phyloP scores from a whole-genome alignment of 768 basidiomycete species.

The Psilocybe subaeruginosa region DNA sequence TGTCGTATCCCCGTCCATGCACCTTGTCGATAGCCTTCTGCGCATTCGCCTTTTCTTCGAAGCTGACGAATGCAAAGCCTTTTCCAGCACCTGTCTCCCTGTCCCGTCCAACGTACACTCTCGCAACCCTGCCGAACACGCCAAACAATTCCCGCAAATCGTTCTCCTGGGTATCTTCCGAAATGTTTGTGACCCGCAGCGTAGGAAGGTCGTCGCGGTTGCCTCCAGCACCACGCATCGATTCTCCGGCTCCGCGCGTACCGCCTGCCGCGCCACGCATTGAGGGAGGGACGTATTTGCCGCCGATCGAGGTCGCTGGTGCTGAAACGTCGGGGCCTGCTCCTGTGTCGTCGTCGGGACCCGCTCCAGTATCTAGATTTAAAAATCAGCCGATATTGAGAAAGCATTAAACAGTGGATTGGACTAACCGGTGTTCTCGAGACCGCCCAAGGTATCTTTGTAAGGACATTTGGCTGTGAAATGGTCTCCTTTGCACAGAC shows the following conservation, averaged over 20 bases:
- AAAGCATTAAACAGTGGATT: background rate
- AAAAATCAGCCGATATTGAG: background rate
- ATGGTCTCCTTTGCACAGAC: constrained; percentile 95
- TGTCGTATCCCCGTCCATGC: constrained; percentile 91
- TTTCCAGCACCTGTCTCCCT: constrained; percentile 94
- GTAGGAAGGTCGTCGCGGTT: constrained; percentile 93
- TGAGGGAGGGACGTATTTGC: constrained; percentile 94
- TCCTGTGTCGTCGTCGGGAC: constrained; percentile 42
- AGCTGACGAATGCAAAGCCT: constrained; percentile 97
- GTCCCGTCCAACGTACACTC: constrained; percentile 95
- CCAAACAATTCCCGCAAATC: constrained; percentile 93
- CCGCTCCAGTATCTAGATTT: constrained; percentile 32
- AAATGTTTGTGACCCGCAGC: constrained; percentile 95
- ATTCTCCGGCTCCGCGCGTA: constrained; percentile 72
- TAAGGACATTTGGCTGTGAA: constrained; percentile 99
- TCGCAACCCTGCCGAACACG: constrained; percentile 79
- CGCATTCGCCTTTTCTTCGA: constrained; percentile 79
- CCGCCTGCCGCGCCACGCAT: constrained; percentile 71
- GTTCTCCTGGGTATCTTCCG: constrained; percentile 92
- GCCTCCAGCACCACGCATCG: constrained; percentile 65
- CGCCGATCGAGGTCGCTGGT: constrained; percentile 49
- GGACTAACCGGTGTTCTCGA: constrained; percentile 60
- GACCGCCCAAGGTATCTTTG: constrained; percentile 87
- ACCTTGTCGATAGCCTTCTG: constrained; percentile 92
- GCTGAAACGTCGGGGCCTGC: constrained; percentile 38